A percentile compares a stretch with the other conserved stretches of the same genome.
phyloP scores from a whole-genome alignment of 2,329 filamentous ascomycete species.

The Pleomassaria siparia region DNA sequence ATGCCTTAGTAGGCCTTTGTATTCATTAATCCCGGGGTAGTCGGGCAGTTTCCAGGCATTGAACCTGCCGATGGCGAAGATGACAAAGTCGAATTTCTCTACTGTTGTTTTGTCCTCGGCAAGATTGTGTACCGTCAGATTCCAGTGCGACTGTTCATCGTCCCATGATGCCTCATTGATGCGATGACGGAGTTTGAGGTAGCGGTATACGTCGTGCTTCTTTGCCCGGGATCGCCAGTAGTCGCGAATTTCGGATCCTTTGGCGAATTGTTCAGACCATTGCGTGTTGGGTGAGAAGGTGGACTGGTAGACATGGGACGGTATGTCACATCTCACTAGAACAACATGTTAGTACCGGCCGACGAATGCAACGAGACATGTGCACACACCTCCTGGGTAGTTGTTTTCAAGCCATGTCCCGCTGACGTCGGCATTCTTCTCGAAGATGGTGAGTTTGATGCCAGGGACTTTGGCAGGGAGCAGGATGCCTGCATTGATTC shows the following conservation, averaged over 20 bases:
- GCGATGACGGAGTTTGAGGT: conserved; percentile 42
- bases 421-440: conserved; percentile 49
- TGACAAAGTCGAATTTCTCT: conserved; percentile 37
- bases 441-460: conserved; percentile 58
- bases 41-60: conserved; percentile 37
- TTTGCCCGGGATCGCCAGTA: conserved; percentile 45
- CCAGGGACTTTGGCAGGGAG: conserved; percentile 69
- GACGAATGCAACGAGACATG: not conserved
- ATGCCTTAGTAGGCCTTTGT: conserved; percentile 31
- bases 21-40: conserved; percentile 31
- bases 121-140: conserved; percentile 57
- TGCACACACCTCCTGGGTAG: conserved; percentile 27
- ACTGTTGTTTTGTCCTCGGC: conserved; percentile 33
- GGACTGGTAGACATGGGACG: conserved; percentile 44
- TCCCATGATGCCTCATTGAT: conserved; percentile 46
- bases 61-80: conserved; percentile 38
- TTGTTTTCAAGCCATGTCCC: conserved; percentile 43
- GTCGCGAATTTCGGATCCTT: conserved; percentile 44
- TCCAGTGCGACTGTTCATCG: conserved; percentile 57
- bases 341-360: conserved; percentile 26
- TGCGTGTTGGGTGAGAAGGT: conserved; percentile 48
- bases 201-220: conserved; percentile 44
- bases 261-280: conserved; percentile 47
- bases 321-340: conserved; percentile 36
- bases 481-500: conserved; percentile 65